These are phyloP conservation scores for Metarhizium sp. DNA, from an alignment of 2,329 filamentous ascomycete species.

Conservation along the genomic window DNA sequence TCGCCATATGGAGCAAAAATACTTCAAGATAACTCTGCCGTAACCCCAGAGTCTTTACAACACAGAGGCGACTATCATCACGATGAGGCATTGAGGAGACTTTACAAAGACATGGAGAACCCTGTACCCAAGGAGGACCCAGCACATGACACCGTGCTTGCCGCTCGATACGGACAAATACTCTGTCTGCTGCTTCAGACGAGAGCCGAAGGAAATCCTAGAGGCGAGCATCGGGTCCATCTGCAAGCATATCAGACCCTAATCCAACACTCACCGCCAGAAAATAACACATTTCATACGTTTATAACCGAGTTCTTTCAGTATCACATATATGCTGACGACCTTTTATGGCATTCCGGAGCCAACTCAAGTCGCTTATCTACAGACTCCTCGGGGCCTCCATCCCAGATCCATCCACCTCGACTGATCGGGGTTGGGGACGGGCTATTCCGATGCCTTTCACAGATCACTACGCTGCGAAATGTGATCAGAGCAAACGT, in stretches of 20 bases:
- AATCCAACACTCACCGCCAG: conserved; percentile 50
- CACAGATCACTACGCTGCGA: conserved; percentile 68
- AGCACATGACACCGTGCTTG: conserved; percentile 36
- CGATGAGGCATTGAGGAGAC: conserved; percentile 41
- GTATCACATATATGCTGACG: conserved; percentile 65
- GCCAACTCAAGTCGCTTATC: conserved; percentile 26
- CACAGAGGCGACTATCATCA: conserved; percentile 47
- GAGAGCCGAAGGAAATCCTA: conserved; percentile 43
- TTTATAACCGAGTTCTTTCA: conserved; percentile 73
- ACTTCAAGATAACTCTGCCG: conserved; percentile 37
- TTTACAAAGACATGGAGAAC: conserved; percentile 36
- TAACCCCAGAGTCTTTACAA: conserved; percentile 36
- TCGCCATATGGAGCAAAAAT: conserved; percentile 47
- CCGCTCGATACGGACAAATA: conserved; percentile 53
- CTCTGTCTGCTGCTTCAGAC: conserved; percentile 51
- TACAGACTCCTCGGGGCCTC: conserved; percentile 34
- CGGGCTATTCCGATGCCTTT: conserved; percentile 69
- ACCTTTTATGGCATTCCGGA: conserved; percentile 43
- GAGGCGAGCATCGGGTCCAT: conserved; percentile 70
- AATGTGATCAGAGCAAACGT: conserved; percentile 65
- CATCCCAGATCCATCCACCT: conserved; percentile 33
- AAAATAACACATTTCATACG: conserved; percentile 54
- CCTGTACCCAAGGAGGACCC: conserved; percentile 32
- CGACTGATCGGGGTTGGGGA: conserved; percentile 74
- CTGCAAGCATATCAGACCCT: conserved; percentile 67